Conservation (phyloP, 495 filamentous ascomycete genomes). For the Hyaloscypha bicolor region DNA sequence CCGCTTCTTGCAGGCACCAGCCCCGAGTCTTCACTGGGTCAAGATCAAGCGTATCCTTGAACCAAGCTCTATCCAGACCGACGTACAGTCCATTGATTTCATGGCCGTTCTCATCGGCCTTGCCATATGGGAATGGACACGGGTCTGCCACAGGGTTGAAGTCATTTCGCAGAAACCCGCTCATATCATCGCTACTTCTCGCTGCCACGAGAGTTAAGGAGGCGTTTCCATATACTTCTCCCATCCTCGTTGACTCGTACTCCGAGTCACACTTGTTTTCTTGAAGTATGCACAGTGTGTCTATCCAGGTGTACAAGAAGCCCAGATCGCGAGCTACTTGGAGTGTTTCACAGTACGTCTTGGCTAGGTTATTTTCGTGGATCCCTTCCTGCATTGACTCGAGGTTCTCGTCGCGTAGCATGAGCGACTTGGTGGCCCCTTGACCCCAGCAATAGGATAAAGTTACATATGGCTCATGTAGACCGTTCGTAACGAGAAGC, state of each 20-base stretch:
- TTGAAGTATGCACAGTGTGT: conserved; percentile 36
- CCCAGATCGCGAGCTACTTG: conserved; percentile 29
- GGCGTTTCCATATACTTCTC: conserved; percentile 32
- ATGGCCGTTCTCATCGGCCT: neutral
- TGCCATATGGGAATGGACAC: conserved; percentile 1
- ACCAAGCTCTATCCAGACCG: neutral
- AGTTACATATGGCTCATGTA: conserved; percentile 30
- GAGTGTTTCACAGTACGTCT: conserved; percentile 33
- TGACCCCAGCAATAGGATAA: conserved; percentile 36
- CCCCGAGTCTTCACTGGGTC: conserved; percentile 11
- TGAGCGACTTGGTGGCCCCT: conserved; percentile 17
- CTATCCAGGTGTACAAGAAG: conserved; percentile 36
- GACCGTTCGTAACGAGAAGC: conserved; percentile 10
- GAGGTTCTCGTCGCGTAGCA: conserved; percentile 19
- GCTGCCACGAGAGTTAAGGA: conserved; percentile 28
- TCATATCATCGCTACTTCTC: neutral
- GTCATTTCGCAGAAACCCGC: conserved; percentile 7
- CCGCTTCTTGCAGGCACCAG: conserved; percentile 12
- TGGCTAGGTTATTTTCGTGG: conserved; percentile 20
- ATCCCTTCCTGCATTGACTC: conserved; percentile 22
- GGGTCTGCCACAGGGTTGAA: conserved; percentile 1
- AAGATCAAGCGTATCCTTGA: neutral
- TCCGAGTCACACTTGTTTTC: conserved; percentile 29
- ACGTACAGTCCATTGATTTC: conserved; percentile 7
- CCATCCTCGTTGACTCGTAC: conserved; percentile 31